Evolutionary conservation across 1,284 basidiomycete species (phyloP).

Genomic region (Trametes sp.): DNA sequence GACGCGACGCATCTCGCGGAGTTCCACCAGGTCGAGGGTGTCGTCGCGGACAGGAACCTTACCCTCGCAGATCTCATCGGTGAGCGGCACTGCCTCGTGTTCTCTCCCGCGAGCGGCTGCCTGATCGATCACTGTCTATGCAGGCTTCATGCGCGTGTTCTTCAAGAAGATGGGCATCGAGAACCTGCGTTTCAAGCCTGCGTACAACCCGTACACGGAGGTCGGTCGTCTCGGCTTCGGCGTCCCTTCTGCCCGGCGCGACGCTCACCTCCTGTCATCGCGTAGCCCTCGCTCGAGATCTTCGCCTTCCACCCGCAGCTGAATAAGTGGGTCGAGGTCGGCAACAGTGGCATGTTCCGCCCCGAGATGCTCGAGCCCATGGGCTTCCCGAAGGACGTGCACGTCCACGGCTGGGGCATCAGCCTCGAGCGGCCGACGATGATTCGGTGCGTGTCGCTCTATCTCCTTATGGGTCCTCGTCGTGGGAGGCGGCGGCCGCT

Average conservation of each 20-base stretch:
- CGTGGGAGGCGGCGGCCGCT: slow-evolving; percentile 1
- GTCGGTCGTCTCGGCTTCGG: slow-evolving; percentile 48
- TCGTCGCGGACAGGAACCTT: slow-evolving; percentile 93
- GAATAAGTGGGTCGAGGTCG: slow-evolving; percentile 95
- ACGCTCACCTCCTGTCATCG: not conserved
- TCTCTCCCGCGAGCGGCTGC: not conserved
- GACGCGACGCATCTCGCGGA: slow-evolving; percentile 99
- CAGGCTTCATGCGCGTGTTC: slow-evolving; percentile 99
- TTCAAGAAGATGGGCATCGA: slow-evolving; percentile 98
- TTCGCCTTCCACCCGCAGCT: slow-evolving; percentile 98
- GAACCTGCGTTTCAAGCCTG: slow-evolving; percentile 96
- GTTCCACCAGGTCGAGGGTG: slow-evolving; percentile 99
- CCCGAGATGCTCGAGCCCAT: slow-evolving; percentile 99
- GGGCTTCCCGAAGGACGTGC: slow-evolving; percentile 97
- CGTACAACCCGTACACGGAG: slow-evolving; percentile 97
- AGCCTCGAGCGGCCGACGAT: slow-evolving; percentile 98
- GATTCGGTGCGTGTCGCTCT: slow-evolving; percentile 78
- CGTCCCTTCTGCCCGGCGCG: not conserved
- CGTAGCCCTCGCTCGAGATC: slow-evolving; percentile 96
- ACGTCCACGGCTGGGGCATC: slow-evolving; percentile 98
- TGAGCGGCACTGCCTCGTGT: slow-evolving; percentile 42
- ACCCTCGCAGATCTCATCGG: slow-evolving; percentile 98
- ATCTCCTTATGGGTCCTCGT: slow-evolving; percentile 1
- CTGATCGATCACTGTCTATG: not conserved
- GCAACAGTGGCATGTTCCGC: slow-evolving; percentile 98